Evolutionary conservation across 2,329 filamentous ascomycete species (phyloP), one percentile per base, ranked within the genome.

Genomic region (Arthrobotrys sinensis): DNA sequence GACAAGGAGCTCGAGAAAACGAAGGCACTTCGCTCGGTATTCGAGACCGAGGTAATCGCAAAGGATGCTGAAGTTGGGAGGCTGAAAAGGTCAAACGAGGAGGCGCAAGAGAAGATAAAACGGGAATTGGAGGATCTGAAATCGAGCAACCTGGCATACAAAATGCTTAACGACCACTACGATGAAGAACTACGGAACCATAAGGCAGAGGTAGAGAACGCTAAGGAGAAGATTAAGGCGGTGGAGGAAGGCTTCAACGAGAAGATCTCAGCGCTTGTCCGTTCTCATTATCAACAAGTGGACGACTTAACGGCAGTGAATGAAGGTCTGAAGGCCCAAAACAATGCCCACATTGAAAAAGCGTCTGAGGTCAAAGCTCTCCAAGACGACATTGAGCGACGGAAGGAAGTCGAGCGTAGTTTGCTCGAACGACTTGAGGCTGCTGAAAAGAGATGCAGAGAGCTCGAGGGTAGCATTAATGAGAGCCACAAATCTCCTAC

Each of bases 381-480:
- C 19, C 34, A 43, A 32, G 55, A 43, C 3, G 55, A 60, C 28
- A 16, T 60, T 11, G 19, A 60, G 24, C 16, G 19, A 24, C 34
- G 34, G 19, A 60, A 40, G 12, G 34, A 43, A 8, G 3, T 28
- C n/a, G 36, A 40, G 12, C 3, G 19, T 60, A 43, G 34, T 24
- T 43, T 60, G 12, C 55, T 14, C 45, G 62, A 65, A 14, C 62
- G 62, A 14, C 21, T 36, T 11, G 24, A 48, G 28, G 62, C 43
- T 4, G 43, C 40, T 3, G 55, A 60, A 43, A 34, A 7, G 24
- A 40, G 24, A 32, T 63, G 19, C 19, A 19, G 38, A 32, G 60
- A 48, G n/a, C 46, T 67, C 12, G 64, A 67, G 34, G 28, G 43
- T 1, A 0, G 43, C 24, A 34, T 19, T 24, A 16, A 34, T 11